Base-by-base conservation (phyloP, 108 stramenopile genomes). In the Parietichytrium sp. region DNA sequence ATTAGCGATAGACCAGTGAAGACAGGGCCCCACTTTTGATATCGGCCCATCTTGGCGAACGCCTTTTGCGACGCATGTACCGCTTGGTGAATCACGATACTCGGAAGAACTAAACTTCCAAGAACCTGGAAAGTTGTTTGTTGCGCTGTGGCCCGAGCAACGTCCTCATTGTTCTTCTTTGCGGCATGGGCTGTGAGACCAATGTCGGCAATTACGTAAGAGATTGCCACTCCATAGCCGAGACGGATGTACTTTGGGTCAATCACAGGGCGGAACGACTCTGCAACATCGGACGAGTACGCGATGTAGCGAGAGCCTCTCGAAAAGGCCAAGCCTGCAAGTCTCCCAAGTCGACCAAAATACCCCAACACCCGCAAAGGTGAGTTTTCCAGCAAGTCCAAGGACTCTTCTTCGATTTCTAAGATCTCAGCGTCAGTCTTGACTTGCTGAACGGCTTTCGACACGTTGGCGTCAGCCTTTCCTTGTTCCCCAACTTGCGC, bases 251-350 rank as follows among this genome's bases (percentile, higher is more conserved):
- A 25, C 12, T 53, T 27, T 33, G 79, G 79, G 26, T 53, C 25
- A 13, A 80, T 29, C n/a, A 80, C 79, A 0, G 79, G 79, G 13
- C 79, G 79, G 29, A 80, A 29, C 33, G 51, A 25, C 52, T 80
- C 79, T 36, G 52, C 79, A 2, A 80, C 79, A 20, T 80, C 79
- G 20, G 33, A 38, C 0, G 51, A 52, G 3, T 53, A 80, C 25
- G 79, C 79, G n/a, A 80, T 45, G 42, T 72, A 72, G 61, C 61
- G 61, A 27, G 38, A 45, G 29, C 61, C 61, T 20, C 45, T 72
- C 38, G 61, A 36, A 27, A 72, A 45, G 38, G 42, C 61, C 38
- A 36, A n/a, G 15, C 61, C 61, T 6, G 42, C 33, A 42, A 72
- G 38, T 7, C 61, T 31, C 6, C 61, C 61, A 42, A 72, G 61